Base-by-base conservation (phyloP, 73 alveolate species). In the Paramecium octaurelia region DNA sequence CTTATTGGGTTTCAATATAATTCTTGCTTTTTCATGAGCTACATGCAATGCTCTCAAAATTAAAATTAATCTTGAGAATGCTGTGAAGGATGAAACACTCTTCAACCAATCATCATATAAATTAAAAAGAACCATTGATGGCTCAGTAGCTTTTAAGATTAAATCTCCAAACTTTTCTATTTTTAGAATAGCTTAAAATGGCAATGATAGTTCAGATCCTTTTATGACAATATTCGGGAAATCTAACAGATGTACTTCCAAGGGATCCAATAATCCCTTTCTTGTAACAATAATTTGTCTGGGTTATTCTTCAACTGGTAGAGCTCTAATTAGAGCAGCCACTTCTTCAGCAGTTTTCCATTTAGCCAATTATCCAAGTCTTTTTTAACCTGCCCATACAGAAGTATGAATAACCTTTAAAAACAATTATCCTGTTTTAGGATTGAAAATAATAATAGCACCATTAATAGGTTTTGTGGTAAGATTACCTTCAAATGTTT, bases 301-400 rank as follows among this genome's bases (percentile, higher is more conserved):
- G 16, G 99, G 99, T 94, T 99, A 98, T 93, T 99, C 99, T 92
- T 99, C 99, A 58, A 98, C 99, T 44, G 99, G 99, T 86, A 99
- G 87, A 42, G 99, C 98, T 95, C 99, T 96, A 92, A 99, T 99
- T 92, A 99, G 95, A 14, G 99, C 99, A 34, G 99, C 99, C 35
- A 99, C 99, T 96, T 99, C 99, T 95, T 99, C 99, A 2, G 99
- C 99, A 0, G 99, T 99, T 94, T 99, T 99, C 99, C 99, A 99
- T 92, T 99, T 99, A 34, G 99, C 99, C 93, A 99, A 96, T 96
- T 99, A 99, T 31, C 99, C 98, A 76, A 98, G 97, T 84, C 99
- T 97, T 94, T 99, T 99, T 94, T 99, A 98, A 0, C 99, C 99
- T 58, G 99, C 99, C 99, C 99, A 99, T 44, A 99, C 99, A 8